phyloP scores from a whole-genome alignment of 306 rosid genomes.

The Dryas drummondii region DNA sequence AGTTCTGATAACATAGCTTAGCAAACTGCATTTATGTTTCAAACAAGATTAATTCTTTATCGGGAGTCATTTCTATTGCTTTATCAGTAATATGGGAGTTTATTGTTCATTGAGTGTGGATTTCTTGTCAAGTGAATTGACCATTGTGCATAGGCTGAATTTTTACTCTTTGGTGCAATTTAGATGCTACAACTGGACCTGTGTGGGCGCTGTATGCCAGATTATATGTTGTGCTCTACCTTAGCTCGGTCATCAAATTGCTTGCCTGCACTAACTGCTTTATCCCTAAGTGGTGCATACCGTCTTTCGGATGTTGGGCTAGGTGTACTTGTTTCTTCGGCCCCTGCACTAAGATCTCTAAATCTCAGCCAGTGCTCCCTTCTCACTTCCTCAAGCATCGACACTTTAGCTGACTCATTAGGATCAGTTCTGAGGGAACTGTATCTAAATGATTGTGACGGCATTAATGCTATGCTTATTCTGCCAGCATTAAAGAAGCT shows the following conservation, averaged over 20 bases:
- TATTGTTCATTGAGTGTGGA: background rate
- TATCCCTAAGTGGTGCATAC: slow-evolving; percentile 83
- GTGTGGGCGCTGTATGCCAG: slow-evolving; percentile 76
- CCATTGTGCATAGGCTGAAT: slow-evolving; percentile 5
- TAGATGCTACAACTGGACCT: slow-evolving; percentile 83
- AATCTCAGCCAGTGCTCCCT: slow-evolving; percentile 88
- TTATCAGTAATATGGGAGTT: background rate
- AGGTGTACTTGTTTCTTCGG: slow-evolving; percentile 53
- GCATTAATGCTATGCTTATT: slow-evolving; percentile 41
- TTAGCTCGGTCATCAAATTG: slow-evolving; percentile 45
- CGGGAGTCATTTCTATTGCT: background rate
- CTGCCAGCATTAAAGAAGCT: slow-evolving; percentile 54
- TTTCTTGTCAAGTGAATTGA: slow-evolving; percentile 14
- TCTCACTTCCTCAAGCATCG: slow-evolving; percentile 55
- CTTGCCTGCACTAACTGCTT: slow-evolving; percentile 48
- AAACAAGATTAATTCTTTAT: background rate
- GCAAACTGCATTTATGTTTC: background rate
- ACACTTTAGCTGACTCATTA: slow-evolving; percentile 51
- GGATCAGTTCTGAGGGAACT: slow-evolving; percentile 69
- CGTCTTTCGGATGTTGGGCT: slow-evolving; percentile 73
- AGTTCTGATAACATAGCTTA: background rate
- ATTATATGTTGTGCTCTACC: slow-evolving; percentile 46
- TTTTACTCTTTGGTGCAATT: slow-evolving; percentile 31
- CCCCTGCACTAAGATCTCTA: slow-evolving; percentile 65
- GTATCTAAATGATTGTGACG: slow-evolving; percentile 68